phyloP scores from a whole-genome alignment of 78 protist species.

The Dictyostelium firmibasis region DNA sequence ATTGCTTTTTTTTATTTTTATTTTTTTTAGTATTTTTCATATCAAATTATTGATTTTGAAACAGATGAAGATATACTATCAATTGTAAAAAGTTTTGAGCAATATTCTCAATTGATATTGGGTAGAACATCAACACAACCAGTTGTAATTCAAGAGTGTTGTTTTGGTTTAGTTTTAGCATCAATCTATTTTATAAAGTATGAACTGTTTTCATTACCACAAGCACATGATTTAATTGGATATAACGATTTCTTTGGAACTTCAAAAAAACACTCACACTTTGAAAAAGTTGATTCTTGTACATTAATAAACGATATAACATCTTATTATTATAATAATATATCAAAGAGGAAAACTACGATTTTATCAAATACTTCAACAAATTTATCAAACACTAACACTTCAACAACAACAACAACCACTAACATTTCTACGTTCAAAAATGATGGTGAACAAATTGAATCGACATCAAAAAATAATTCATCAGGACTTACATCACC shows the following conservation, averaged over 20 bases:
- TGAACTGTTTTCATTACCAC: conserved; percentile 67
- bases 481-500: neutral
- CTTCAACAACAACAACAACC: neutral
- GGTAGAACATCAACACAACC: conserved; percentile 47
- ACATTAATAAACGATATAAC: conserved; percentile 62
- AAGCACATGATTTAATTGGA: conserved; percentile 69
- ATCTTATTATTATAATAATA: conserved; percentile 49
- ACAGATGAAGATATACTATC: conserved; percentile 49
- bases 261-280: conserved; percentile 40
- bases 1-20: neutral
- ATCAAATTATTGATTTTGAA: conserved; percentile 57
- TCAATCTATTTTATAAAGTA: conserved; percentile 61
- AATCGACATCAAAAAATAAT: neutral
- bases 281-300: conserved; percentile 49
- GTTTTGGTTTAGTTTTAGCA: conserved; percentile 69
- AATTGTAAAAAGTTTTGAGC: conserved; percentile 47
- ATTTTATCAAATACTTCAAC: neutral
- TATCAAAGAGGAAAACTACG: conserved; percentile 29
- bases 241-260: conserved; percentile 65
- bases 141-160: conserved; percentile 50
- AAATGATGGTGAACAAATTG: neutral
- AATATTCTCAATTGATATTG: conserved; percentile 55
- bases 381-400: neutral
- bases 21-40: conserved; percentile 24
- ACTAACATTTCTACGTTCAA: neutral